Conservation (phyloP, 2,329 filamentous ascomycete genomes). For the Venturia carpophila region DNA sequence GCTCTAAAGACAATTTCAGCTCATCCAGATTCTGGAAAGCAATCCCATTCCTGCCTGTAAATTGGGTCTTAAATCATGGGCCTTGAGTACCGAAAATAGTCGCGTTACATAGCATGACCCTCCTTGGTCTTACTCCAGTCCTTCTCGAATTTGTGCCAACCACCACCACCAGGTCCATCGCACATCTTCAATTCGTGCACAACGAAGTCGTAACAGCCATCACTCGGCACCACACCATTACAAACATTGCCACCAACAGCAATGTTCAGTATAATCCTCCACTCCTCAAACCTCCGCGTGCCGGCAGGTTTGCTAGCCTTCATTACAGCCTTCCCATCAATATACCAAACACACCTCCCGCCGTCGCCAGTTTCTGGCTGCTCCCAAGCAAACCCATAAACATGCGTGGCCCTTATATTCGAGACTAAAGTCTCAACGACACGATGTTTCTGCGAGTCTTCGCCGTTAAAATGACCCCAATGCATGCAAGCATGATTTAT, state of each 20-base stretch:
- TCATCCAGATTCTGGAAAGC: not conserved
- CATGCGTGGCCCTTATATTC: constrained; percentile 42
- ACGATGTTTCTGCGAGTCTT: constrained; percentile 51
- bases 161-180: constrained; percentile 44
- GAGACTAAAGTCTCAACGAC: constrained; percentile 46
- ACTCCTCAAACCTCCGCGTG: constrained; percentile 49
- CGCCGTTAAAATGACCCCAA: constrained; percentile 48
- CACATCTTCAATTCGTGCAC: constrained; percentile 46
- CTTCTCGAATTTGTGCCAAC: constrained; percentile 47
- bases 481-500: constrained; percentile 52
- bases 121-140: constrained; percentile 38
- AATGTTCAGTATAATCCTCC: constrained; percentile 51
- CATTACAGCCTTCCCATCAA: constrained; percentile 52
- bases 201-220: constrained; percentile 51
- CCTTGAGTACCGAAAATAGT: not conserved
- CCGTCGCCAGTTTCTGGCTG: constrained; percentile 37
- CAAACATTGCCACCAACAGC: constrained; percentile 56
- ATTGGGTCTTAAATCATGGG: not conserved
- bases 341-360: constrained; percentile 50
- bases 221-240: constrained; percentile 41
- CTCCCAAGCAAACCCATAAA: constrained; percentile 52
- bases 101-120: constrained; percentile 12
- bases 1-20: not conserved
- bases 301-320: constrained; percentile 46
- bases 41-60: not conserved